Evolutionary conservation across 768 basidiomycete species (phyloP).

Genomic region (Phanerochaete carnosa): DNA sequence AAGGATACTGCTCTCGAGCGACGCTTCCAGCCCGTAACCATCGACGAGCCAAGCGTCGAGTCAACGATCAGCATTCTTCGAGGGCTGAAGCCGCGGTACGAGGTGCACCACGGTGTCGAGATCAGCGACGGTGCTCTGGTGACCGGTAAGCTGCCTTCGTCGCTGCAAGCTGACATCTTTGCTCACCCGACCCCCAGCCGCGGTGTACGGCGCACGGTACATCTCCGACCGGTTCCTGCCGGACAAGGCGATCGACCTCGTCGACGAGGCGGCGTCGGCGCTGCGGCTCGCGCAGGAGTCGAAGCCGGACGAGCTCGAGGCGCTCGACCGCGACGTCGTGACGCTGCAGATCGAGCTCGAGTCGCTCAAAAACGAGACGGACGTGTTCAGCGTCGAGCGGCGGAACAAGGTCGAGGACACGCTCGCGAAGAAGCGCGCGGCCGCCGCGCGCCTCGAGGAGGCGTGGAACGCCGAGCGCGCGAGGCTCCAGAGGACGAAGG

Average conservation of each 20-base stretch:
- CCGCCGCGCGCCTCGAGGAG: conserved; percentile 56
- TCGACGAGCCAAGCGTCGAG: conserved; percentile 86
- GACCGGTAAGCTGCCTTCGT: conserved; percentile 39
- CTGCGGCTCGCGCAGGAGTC: conserved; percentile 86
- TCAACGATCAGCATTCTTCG: conserved; percentile 85
- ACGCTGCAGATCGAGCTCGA: conserved; percentile 89
- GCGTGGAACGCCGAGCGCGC: conserved; percentile 79
- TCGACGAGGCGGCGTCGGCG: conserved; percentile 90
- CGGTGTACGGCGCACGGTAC: conserved; percentile 81
- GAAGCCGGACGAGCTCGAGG: conserved; percentile 83
- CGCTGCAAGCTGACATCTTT: not conserved
- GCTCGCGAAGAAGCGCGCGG: conserved; percentile 55
- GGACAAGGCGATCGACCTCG: conserved; percentile 88
- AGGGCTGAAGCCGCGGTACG: conserved; percentile 80
- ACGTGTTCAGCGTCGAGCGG: conserved; percentile 79
- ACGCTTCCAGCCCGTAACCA: conserved; percentile 85
- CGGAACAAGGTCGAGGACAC: conserved; percentile 62
- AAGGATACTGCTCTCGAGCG: conserved; percentile 86
- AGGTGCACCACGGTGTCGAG: conserved; percentile 92
- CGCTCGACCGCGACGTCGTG: conserved; percentile 77
- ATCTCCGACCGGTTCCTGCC: conserved; percentile 86
- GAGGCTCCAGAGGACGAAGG: conserved; percentile 66
- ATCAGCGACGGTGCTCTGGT: conserved; percentile 88
- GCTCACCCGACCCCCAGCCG: conserved; percentile 32
- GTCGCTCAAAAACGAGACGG: conserved; percentile 83